Evolutionary conservation across 805 yeast species (phyloP), one percentile per base, ranked within the genome.

Genomic region (Wickerhamomyces sydowiorum): DNA sequence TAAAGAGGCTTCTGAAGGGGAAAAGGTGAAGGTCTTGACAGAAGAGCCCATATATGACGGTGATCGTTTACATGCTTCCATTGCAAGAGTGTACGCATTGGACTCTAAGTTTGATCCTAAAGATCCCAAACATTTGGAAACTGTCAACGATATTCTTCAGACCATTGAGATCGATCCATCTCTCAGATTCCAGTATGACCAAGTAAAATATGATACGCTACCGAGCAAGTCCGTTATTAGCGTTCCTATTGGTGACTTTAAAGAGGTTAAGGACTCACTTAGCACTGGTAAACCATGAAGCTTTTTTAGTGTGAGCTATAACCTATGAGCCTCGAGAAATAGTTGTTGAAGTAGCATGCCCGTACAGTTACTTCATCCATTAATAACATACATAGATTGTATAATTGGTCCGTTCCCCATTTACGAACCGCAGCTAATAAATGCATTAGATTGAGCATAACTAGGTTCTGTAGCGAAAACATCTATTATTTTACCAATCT

Each of bases 61-160:
- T 7, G 42, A 41, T 7, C 38, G 21, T 14, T 15, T 52, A 6
- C 58, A 54, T 32, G 47, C 49, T 5, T 50, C 54, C 13, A 29
- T 29, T 6, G 32, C 32, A 17, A 29, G 20, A 29, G 12, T 15
- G 14, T 28, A n/a, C 18, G 10, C 18, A 13, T 4, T 28, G 49
- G 14, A 43, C 46, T 12, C 27, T 13, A 5, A 45, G 38, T 21
- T 19, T 40, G 1, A 33, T 20, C 3, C 22, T 42, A 5, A 36
- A 36, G 3, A 42, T 31, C 25, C 28, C 29, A 5, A n/a, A 22
- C 4, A 42, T 40, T 4, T 28, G 18, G 8, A 28, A 14, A 18
- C n/a, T n/a, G n/a, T n/a, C n/a, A n/a, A n/a, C n/a, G n/a, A n/a
- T n/a, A n/a, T n/a, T n/a, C n/a, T n/a, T n/a, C n/a, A n/a, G n/a